Percentiles rank a stretch among this genome's conserved stretches.
phyloP scores from a whole-genome alignment of 2,329 filamentous ascomycete genomes.

The Fusarium equiseti region DNA sequence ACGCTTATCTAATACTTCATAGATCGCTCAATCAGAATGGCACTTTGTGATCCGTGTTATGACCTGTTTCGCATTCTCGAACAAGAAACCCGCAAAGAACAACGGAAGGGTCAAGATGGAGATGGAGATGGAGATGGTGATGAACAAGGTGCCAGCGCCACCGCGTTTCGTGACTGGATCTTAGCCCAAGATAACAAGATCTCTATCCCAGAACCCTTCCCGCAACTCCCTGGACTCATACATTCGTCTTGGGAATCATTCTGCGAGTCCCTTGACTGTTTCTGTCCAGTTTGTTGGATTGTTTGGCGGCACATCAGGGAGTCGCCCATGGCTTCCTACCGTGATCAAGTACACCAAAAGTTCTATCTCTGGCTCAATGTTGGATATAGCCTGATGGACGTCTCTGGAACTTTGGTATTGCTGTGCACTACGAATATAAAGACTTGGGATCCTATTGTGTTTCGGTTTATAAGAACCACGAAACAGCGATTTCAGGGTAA shows the following conservation, averaged over 20 bases:
- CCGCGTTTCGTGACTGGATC: too few species aligned
- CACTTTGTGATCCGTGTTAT: not conserved
- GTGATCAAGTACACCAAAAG: not conserved
- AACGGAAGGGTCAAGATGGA: too few species aligned
- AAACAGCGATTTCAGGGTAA: not conserved
- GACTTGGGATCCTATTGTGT: not conserved
- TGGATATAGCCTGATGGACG: not conserved
- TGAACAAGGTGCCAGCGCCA: too few species aligned
- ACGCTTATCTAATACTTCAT: too few species aligned
- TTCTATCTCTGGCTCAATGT: not conserved
- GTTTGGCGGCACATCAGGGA: not conserved
- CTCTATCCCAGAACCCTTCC: too few species aligned
- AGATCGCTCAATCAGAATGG: not conserved
- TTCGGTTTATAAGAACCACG: not conserved
- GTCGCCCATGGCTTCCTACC: not conserved
- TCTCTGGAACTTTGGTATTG: not conserved
- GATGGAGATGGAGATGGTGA: too few species aligned
- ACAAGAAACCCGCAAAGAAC: too few species aligned
- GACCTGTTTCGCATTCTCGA: not conserved
- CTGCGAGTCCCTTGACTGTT: not conserved
- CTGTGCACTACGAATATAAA: not conserved
- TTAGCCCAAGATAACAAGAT: too few species aligned
- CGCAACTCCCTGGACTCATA: not conserved
- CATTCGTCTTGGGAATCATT: not conserved
- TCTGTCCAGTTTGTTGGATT: not conserved